phyloP scores from a whole-genome alignment of 73 alveolate genomes.

The Urostyla sp. region DNA sequence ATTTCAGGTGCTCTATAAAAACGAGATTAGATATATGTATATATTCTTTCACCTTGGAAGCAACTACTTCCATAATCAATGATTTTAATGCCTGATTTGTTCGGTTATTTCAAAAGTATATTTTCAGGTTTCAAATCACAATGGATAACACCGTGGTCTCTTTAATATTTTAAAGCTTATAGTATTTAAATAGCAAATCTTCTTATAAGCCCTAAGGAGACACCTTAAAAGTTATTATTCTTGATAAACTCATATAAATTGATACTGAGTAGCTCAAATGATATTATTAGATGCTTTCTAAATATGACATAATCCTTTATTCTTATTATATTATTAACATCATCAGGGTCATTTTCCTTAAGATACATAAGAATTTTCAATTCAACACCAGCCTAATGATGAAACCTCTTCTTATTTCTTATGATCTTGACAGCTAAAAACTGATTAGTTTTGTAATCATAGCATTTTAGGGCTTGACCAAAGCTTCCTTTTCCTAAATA shows the following conservation, averaged over 20 bases:
- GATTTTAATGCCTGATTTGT: slow-evolving; percentile 82
- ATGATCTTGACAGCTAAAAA: slow-evolving; percentile 77
- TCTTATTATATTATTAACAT: slow-evolving; percentile 69
- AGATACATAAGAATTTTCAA: slow-evolving; percentile 69
- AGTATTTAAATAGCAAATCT: slow-evolving; percentile 86
- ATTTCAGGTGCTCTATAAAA: slow-evolving; percentile 89
- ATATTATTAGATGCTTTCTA: slow-evolving; percentile 79
- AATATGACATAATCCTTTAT: slow-evolving; percentile 66
- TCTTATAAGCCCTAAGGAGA: slow-evolving; percentile 74
- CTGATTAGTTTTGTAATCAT: slow-evolving; percentile 75
- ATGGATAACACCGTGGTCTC: slow-evolving; percentile 79
- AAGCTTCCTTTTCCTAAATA: slow-evolving; percentile 71
- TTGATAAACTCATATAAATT: slow-evolving; percentile 85
- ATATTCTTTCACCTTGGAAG: slow-evolving; percentile 76
- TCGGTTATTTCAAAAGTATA: slow-evolving; percentile 76
- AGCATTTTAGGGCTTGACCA: slow-evolving; percentile 71
- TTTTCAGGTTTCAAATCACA: slow-evolving; percentile 91
- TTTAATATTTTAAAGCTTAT: slow-evolving; percentile 76
- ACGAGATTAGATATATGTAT: slow-evolving; percentile 83
- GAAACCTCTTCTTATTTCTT: slow-evolving; percentile 79
- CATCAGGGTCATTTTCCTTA: slow-evolving; percentile 71
- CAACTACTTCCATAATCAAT: slow-evolving; percentile 85
- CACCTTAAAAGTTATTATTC: slow-evolving; percentile 83
- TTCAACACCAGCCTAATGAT: slow-evolving; percentile 82
- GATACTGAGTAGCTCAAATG: slow-evolving; percentile 80